Conservation (phyloP, 495 filamentous ascomycete species). For the Penicillium longicatenatum region DNA sequence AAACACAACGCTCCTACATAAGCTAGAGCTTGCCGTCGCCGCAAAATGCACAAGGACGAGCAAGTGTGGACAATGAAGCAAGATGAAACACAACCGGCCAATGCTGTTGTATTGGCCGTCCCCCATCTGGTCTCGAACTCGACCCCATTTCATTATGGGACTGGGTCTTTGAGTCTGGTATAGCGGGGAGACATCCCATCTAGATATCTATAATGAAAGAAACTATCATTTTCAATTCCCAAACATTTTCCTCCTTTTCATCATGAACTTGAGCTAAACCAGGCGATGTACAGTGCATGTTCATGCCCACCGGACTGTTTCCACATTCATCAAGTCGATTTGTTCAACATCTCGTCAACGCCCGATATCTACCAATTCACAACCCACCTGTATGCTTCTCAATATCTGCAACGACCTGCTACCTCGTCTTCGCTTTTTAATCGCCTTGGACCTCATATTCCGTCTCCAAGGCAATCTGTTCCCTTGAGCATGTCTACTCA, state of each 20-base stretch:
- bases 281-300: neutral
- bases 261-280: too few relatives aligned
- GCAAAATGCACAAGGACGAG: slow-evolving; percentile 55
- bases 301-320: slow-evolving; percentile 16
- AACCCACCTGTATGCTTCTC: slow-evolving; percentile 56
- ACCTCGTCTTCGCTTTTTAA: slow-evolving; percentile 60
- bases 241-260: slow-evolving; percentile 32
- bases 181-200: slow-evolving; percentile 42
- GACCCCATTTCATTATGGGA: slow-evolving; percentile 56
- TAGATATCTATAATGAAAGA: neutral
- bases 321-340: slow-evolving; percentile 9
- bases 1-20: slow-evolving; percentile 53
- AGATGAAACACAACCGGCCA: slow-evolving; percentile 48
- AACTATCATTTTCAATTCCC: neutral
- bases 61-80: slow-evolving; percentile 70
- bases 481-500: slow-evolving; percentile 57
- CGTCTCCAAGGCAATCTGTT: slow-evolving; percentile 61
- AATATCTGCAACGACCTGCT: slow-evolving; percentile 61
- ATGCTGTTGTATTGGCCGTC: slow-evolving; percentile 31
- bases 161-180: slow-evolving; percentile 48
- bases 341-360: neutral
- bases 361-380: neutral
- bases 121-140: slow-evolving; percentile 44
- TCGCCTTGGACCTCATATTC: slow-evolving; percentile 65
- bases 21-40: slow-evolving; percentile 69